These are phyloP conservation scores for Pyronema omphalodes DNA, from an alignment of 495 filamentous ascomycete species.

Conservation along the genomic window DNA sequence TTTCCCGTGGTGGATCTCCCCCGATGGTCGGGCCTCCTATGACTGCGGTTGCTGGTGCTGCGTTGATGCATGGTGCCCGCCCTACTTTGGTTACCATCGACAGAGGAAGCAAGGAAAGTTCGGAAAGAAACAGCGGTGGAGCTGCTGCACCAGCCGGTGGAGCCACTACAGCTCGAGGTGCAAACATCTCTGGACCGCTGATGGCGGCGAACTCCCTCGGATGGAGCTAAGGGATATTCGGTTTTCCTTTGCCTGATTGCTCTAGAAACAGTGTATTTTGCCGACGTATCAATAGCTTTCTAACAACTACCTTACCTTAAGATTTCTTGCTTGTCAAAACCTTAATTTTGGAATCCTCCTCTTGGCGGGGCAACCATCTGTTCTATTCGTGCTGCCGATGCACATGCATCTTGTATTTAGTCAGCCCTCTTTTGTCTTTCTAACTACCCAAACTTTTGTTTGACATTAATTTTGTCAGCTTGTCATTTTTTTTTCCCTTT, in stretches of 20 bases:
- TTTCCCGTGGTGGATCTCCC: conserved; percentile 34
- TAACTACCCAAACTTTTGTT: background rate
- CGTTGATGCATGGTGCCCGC: conserved; percentile 36
- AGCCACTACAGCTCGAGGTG: conserved; percentile 52
- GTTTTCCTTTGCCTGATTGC: conserved; percentile 3
- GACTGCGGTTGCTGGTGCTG: conserved; percentile 27
- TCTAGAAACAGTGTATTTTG: background rate
- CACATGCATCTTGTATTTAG: background rate
- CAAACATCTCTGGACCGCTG: conserved; percentile 62
- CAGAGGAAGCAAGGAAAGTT: conserved; percentile 48
- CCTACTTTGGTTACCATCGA: conserved; percentile 34
- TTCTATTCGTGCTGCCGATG: background rate
- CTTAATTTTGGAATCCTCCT: background rate
- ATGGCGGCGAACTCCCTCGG: conserved; percentile 95
- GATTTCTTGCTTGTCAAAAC: background rate
- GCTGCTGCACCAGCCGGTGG: conserved; percentile 26
- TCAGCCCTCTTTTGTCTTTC: background rate
- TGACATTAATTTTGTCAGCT: background rate
- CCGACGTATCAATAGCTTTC: conserved; percentile 6
- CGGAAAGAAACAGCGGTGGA: no score
- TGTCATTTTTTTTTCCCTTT: background rate
- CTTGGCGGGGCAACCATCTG: background rate
- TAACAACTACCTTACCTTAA: background rate
- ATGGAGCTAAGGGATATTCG: conserved; percentile 54
- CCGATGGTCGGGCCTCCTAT: conserved; percentile 34